phyloP scores from a whole-genome alignment of 75 land plant genomes.

The Azolla pinnata region DNA sequence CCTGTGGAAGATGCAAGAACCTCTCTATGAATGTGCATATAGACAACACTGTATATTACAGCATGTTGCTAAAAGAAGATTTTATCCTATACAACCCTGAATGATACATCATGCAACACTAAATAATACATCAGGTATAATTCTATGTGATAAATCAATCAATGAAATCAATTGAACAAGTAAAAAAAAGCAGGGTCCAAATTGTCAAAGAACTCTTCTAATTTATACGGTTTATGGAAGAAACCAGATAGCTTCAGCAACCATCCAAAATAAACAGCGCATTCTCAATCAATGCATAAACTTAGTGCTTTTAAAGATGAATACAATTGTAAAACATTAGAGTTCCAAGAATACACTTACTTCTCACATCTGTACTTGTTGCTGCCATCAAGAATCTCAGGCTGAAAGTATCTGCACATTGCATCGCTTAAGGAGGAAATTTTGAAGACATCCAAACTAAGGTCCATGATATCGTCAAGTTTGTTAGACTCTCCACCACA shows the following conservation, averaged over 20 bases:
- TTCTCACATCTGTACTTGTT: slow-evolving; percentile 84
- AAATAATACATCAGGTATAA: no score
- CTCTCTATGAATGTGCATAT: neutral
- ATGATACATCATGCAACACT: no score
- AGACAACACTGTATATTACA: no score
- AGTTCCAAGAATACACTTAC: slow-evolving; percentile 23
- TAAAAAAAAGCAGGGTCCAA: no score
- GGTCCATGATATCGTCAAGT: slow-evolving; percentile 89
- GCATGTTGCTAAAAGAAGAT: no score
- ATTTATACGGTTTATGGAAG: no score
- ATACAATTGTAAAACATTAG: neutral
- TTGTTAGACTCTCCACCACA: slow-evolving; percentile 77
- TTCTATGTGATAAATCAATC: no score
- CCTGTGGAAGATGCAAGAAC: slow-evolving; percentile 44
- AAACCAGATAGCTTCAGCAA: neutral
- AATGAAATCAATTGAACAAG: no score
- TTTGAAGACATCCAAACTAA: slow-evolving; percentile 68
- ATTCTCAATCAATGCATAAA: neutral
- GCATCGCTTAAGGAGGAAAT: slow-evolving; percentile 56
- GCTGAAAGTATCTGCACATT: slow-evolving; percentile 61
- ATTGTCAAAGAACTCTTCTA: no score
- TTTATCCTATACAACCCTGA: no score
- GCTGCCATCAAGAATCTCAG: slow-evolving; percentile 81
- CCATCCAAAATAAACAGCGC: neutral
- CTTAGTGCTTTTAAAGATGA: neutral